These are phyloP conservation scores for Orbilia brochopaga DNA, from an alignment of 2,329 filamentous ascomycete species.

Conservation along the genomic window DNA sequence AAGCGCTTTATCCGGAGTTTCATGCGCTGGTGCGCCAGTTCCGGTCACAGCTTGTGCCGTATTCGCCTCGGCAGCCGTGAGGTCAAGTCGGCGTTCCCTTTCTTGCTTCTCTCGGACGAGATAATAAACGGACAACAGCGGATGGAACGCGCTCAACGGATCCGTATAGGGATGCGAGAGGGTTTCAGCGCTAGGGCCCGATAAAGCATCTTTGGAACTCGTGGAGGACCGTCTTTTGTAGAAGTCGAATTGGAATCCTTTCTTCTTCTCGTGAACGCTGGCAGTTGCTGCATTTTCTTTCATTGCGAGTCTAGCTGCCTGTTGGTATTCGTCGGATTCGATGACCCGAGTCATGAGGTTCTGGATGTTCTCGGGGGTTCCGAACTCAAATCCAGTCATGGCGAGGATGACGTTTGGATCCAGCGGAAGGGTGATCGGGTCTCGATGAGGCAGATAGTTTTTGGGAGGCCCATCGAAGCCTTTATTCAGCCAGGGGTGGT, in stretches of 20 bases:
- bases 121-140: conserved; percentile 91
- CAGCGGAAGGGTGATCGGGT: conserved; percentile 82
- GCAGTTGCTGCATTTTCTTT: conserved; percentile 52
- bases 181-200: conserved; percentile 81
- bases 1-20: conserved; percentile 61
- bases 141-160: conserved; percentile 90
- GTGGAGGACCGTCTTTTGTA: conserved; percentile 93
- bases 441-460: conserved; percentile 81
- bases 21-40: conserved; percentile 57
- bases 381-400: conserved; percentile 99
- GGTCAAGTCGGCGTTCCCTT: conserved; percentile 65
- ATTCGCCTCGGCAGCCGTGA: conserved; percentile 60
- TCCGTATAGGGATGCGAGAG: conserved; percentile 75
- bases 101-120: conserved; percentile 94
- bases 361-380: conserved; percentile 80
- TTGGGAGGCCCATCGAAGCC: conserved; percentile 83
- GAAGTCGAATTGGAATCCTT: conserved; percentile 90
- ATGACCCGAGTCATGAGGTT: conserved; percentile 82
- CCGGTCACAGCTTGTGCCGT: conserved; percentile 61
- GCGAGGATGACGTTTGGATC: conserved; percentile 83
- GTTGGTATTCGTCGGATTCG: conserved; percentile 91
- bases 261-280: conserved; percentile 73
- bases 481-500: conserved; percentile 91
- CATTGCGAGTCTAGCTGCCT: conserved; percentile 74
- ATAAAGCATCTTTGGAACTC: conserved; percentile 84